Evolutionary conservation across 2,329 filamentous ascomycete species (phyloP).

Genomic region (Aureobasidium namibiae): DNA sequence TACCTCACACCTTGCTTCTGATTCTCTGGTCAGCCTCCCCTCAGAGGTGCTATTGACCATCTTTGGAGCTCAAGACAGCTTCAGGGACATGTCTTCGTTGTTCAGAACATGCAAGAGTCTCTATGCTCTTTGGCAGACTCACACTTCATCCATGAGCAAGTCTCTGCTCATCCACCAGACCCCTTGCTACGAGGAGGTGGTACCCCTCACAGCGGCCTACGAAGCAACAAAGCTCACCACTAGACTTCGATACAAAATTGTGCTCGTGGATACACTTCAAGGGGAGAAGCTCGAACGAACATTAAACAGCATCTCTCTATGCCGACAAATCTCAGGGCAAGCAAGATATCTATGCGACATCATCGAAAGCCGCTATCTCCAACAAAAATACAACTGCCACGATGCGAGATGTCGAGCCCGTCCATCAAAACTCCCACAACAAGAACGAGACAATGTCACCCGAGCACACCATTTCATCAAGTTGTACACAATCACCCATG

Average conservation of each 20-base stretch:
- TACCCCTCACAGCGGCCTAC: background rate
- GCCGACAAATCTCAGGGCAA: background rate
- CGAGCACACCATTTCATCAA: conserved; percentile 8
- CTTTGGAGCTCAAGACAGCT: conserved; percentile 8
- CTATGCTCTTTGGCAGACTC: background rate
- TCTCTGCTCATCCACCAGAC: background rate
- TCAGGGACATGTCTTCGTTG: background rate
- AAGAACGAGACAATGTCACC: background rate
- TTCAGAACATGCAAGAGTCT: background rate
- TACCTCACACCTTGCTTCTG: background rate
- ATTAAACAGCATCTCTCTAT: background rate
- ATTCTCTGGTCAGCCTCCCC: background rate
- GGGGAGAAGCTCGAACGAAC: background rate
- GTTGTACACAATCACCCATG: background rate
- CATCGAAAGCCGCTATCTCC: conserved; percentile 1
- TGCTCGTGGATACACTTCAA: background rate
- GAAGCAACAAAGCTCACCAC: background rate
- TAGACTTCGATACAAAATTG: background rate
- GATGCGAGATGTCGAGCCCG: conserved; percentile 7
- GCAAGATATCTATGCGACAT: conserved; percentile 3
- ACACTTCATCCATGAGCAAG: background rate
- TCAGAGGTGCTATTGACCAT: conserved; percentile 1
- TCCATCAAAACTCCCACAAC: background rate
- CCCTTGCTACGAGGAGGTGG: background rate
- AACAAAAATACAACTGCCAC: conserved; percentile 4